Evolutionary conservation across 352 stramenopile species (phyloP).

Genomic region (Phytopythium chamaehyphon): DNA sequence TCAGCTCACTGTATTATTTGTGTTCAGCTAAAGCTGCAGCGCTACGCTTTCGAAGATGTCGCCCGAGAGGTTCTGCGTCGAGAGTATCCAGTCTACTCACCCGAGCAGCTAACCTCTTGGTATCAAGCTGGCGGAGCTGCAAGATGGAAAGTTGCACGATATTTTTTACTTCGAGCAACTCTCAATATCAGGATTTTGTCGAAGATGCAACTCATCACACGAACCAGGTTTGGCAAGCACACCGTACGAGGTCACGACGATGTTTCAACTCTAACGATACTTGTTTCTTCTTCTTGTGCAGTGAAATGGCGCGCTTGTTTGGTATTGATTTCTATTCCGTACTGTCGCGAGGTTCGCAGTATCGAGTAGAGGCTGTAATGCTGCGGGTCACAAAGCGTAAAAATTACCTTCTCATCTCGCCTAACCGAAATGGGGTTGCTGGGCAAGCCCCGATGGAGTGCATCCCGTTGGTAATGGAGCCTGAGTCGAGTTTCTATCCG

Average conservation of each 20-base stretch:
- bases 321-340: conserved; percentile 94
- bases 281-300: conserved; percentile 91
- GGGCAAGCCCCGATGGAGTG: conserved; percentile 89
- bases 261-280: background rate
- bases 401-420: conserved; percentile 85
- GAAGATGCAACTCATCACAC: conserved; percentile 83
- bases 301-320: conserved; percentile 92
- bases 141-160: conserved; percentile 54
- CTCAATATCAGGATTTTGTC: conserved; percentile 75
- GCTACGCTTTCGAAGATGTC: conserved; percentile 82
- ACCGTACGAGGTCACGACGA: background rate
- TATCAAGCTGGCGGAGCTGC: conserved; percentile 32
- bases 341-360: conserved; percentile 91
- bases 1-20: background rate
- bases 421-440: conserved; percentile 79
- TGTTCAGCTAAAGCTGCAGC: conserved; percentile 71
- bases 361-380: conserved; percentile 92
- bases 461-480: conserved; percentile 95
- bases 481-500: conserved; percentile 93
- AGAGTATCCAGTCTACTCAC: conserved; percentile 57
- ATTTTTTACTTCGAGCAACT: conserved; percentile 38
- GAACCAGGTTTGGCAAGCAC: conserved; percentile 42
- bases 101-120: conserved; percentile 54
- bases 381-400: conserved; percentile 86
- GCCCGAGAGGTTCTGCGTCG: conserved; percentile 57